Evolutionary conservation across 495 filamentous ascomycete species (phyloP).

Genomic region (Pseudomonodictys pantanalensis): DNA sequence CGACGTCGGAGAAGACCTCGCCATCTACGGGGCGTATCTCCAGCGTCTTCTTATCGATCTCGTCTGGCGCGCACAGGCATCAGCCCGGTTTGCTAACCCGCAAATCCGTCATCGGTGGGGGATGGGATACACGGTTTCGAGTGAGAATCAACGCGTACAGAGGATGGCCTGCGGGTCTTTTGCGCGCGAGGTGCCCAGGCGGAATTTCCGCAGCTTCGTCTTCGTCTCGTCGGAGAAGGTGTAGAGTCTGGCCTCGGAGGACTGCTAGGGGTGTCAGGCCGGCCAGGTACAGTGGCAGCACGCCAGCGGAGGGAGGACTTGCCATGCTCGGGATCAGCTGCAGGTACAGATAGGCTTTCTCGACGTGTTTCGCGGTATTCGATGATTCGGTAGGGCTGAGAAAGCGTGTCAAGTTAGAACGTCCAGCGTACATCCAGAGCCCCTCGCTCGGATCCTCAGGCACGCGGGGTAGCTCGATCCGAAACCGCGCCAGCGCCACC

Average conservation of each 20-base stretch:
- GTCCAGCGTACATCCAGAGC: too few species aligned
- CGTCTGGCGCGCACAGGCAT: slow-evolving; percentile 53
- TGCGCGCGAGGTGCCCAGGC: slow-evolving; percentile 82
- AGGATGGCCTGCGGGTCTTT: slow-evolving; percentile 86
- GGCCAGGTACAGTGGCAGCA: neutral
- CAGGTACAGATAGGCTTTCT: neutral
- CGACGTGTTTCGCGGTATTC: slow-evolving; percentile 3
- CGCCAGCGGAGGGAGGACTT: too few species aligned
- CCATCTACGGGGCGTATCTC: slow-evolving; percentile 80
- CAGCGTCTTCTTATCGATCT: slow-evolving; percentile 81
- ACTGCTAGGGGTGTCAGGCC: slow-evolving; percentile 40
- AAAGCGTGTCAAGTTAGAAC: too few species aligned
- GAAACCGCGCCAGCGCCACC: too few species aligned
- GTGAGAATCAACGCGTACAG: slow-evolving; percentile 57
- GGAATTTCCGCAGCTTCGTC: slow-evolving; percentile 86
- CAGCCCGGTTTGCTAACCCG: slow-evolving; percentile 23
- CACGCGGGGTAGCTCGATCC: slow-evolving; percentile 25
- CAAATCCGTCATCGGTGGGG: neutral
- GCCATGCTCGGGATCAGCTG: neutral
- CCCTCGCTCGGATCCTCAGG: too few species aligned
- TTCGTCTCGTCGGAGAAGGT: slow-evolving; percentile 86
- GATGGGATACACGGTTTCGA: slow-evolving; percentile 8
- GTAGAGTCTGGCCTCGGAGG: slow-evolving; percentile 87
- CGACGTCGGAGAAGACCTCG: slow-evolving; percentile 73
- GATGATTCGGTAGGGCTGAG: slow-evolving; percentile 23